phyloP scores from a whole-genome alignment of 768 basidiomycete species.

The Candolleomyces eurysporus region DNA sequence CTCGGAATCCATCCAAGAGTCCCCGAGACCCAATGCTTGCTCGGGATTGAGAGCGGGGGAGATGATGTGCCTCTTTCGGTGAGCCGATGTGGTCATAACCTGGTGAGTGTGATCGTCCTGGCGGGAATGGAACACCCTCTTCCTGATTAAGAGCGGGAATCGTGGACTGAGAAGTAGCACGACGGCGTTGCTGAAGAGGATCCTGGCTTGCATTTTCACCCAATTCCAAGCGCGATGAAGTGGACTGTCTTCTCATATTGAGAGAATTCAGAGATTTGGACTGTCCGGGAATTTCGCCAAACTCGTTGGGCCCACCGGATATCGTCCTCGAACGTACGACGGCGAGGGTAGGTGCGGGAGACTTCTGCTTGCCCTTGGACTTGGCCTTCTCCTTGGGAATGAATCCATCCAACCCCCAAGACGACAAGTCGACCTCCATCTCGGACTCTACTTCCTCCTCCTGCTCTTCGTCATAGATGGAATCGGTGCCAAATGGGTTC shows the following conservation, averaged over 20 bases:
- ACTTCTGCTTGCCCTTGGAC: conserved; percentile 41
- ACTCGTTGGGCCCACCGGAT: conserved; percentile 38
- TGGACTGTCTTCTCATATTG: conserved; percentile 32
- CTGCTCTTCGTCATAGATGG: conserved; percentile 53
- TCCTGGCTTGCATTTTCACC: conserved; percentile 18
- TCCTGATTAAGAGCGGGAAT: conserved; percentile 35
- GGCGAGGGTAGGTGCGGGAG: conserved; percentile 29
- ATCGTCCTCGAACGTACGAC: conserved; percentile 44
- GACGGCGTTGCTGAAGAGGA: conserved; percentile 35
- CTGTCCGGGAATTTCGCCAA: conserved; percentile 31
- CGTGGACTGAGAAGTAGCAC: conserved; percentile 52
- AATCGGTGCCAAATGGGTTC: conserved; percentile 74
- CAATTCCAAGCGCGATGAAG: conserved; percentile 13
- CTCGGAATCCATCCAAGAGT: conserved; percentile 31
- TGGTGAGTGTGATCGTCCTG: conserved; percentile 50
- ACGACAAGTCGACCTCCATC: conserved; percentile 75
- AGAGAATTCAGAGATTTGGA: conserved; percentile 65
- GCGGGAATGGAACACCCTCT: conserved; percentile 59
- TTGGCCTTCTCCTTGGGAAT: conserved; percentile 65
- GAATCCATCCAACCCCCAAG: conserved; percentile 82
- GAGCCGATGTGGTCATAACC: conserved; percentile 16
- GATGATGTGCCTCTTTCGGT: neutral
- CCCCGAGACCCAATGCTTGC: conserved; percentile 50
- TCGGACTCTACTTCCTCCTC: conserved; percentile 46
- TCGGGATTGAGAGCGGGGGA: conserved; percentile 44